Evolutionary conservation across 176 grass and related monocot species (phyloP).

Genomic region (Otatea glauca): DNA sequence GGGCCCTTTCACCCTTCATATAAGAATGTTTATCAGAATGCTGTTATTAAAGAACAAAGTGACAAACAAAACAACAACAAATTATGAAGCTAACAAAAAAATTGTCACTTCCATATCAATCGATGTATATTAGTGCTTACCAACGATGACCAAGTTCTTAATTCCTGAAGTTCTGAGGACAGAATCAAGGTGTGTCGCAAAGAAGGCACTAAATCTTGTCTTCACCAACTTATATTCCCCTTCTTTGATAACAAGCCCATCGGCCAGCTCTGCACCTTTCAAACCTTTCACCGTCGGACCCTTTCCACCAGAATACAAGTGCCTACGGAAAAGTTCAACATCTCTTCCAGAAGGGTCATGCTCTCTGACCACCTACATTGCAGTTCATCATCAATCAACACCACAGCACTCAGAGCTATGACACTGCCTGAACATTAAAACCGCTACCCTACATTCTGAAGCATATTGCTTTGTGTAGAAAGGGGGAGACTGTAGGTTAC

Average conservation of each 20-base stretch:
- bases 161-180: conserved; percentile 76
- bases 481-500: not conserved
- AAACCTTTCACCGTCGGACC: conserved; percentile 76
- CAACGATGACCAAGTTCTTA: conserved; percentile 79
- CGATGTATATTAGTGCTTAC: conserved; percentile 52
- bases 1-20: not conserved
- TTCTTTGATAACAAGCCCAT: conserved; percentile 78
- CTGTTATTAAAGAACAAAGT: not conserved
- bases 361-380: not conserved
- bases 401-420: not conserved
- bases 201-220: conserved; percentile 95
- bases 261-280: conserved; percentile 73
- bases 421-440: not conserved
- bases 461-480: not conserved
- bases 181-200: conserved; percentile 76
- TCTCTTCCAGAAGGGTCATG: conserved; percentile 77
- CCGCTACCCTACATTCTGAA: conserved; percentile 13
- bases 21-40: not conserved
- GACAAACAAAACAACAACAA: not conserved
- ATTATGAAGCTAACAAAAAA: conserved; percentile 14
- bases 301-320: conserved; percentile 68
- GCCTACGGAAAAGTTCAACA: conserved; percentile 79
- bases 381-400: not conserved
- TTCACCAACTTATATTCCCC: conserved; percentile 95
- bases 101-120: not conserved